Evolutionary conservation across 106 monocot species (phyloP), one percentile per base, ranked within the genome.

Genomic region (Iris macrosiphon): DNA sequence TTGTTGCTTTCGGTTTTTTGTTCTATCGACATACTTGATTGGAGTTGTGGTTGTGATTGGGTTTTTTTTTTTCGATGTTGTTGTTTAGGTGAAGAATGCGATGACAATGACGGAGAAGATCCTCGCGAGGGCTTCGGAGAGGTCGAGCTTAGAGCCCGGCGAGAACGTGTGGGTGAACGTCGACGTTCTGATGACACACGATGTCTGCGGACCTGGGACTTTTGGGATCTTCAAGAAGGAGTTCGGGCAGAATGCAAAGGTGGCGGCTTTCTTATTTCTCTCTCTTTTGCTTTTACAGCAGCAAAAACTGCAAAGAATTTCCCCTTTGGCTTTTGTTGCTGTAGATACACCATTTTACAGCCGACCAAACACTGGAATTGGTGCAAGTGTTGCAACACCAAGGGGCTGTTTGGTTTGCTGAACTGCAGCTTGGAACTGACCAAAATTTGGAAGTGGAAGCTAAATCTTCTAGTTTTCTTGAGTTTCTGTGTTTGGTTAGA

Each of bases 81-180:
- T 53, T 13, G 14, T 40, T 35, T 52, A 92, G 92, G 87, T 92
- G 38, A 92, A 92, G 51, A 47, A 71, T 60, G 79, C 75, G 3
- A 76, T 86, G 92, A 92, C 86, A 19, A 82, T 92, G 82, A 92
- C 86, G 2, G 92, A 92, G 74, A 92, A 92, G 60, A 92, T 92
- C 38, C 49, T 92, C 42, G 86, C 87, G 1, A 70, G 63, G 64
- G 79, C 86, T n/a, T 92, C 92, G 4, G 79, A 83, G 50, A 60
- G 64, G 49, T 40, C 76, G 3, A 57, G 66, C 2, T 55, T 87
- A 52, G 83, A 68, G 17, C 87, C 87, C 14, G 92, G 87, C 4
- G 93, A 84, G 40, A 84, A 89, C 52, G 54, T 89, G 7, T 95
- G 89, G 84, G 94, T 85, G 44, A 85, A 85, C 42, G 61, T 94